Evolutionary conservation across 768 basidiomycete genomes (phyloP), one percentile per base, ranked within the genome.

Genomic region (Leucosporidium scottii): DNA sequence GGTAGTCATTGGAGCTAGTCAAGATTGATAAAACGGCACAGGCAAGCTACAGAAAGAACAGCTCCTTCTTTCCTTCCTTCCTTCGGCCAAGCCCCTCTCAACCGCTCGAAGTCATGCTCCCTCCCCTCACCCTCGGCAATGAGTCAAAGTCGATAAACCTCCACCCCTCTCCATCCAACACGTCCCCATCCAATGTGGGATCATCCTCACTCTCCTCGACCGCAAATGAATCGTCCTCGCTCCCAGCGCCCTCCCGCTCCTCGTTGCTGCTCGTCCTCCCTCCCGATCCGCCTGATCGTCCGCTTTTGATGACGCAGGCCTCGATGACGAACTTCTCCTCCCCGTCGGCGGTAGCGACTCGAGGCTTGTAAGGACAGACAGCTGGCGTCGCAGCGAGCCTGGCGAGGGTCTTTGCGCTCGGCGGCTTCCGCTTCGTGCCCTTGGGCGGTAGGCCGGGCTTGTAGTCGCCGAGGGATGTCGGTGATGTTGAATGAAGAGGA

Each of bases 311-410:
- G 4, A 67, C 66, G 23, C 57, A 10, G 5, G 56, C 66, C 59
- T 67, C 66, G 36, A 67, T 56, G 2, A 67, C 66, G 31, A 51
- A 67, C 36, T 61, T 61, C 20, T 36, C 47, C 50, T 67, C 66
- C 7, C 66, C 66, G 7, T n/a, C 23, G 34, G 50, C 44, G 31
- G 44, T 30, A 13, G 39, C 66, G 36, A 67, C 66, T 3, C 62
- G 61, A 31, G 39, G 62, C 36, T 61, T 61, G 12, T 36, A 30
- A 28, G 62, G 61, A 4, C 66, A 61, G 6, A 18, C 23, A 25
- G 39, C 30, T 48, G 44, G n/a, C 34, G 18, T 50, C 48, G 34
- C 13, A 10, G n/a, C 9, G 39, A 54, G 62, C 21, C 28, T 39
- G 6, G n/a, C 17, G n/a, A 59, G 39, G 49, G 34, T 36, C 34